Evolutionary conservation across 139 green algal genomes (phyloP), one percentile per base, ranked within the genome.

Genomic region (Chlorella sp.): DNA sequence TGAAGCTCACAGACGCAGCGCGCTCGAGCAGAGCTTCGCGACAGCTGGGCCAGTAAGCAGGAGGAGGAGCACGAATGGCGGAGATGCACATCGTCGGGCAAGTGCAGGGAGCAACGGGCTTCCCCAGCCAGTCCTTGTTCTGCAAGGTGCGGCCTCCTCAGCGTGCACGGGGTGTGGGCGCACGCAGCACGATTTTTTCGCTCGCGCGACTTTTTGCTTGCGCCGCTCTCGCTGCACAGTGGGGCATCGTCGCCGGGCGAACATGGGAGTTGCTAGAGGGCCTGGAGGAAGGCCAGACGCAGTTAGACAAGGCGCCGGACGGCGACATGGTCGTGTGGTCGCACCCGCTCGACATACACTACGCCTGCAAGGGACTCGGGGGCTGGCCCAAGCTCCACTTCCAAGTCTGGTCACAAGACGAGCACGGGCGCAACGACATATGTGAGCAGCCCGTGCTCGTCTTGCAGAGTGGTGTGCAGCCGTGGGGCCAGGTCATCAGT

Each of bases 371-470:
- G 32, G 86, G 84, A 5, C 77, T 93, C 32, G 74, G 80, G 26
- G 87, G 87, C 2, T 95, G 88, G 90, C 90, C 90, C 20, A 92
- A 92, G 78, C 71, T 95, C 31, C 83, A 89, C 77, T 91, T 93
- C 62, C 90, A 95, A 77, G 83, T 95, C 27, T 95, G 88, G 87
- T 77, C 50, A 60, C 81, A 90, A 73, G 86, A 94, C 70, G 42
- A 79, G 1, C 82, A 91, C 73, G 88, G 88, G 3, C 67, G 85
- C 0, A 89, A 84, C 33, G 88, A 94, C 50, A 83, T 94, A 10
- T 85, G 86, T 89, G 31, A 83, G 87, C 30, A 49, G 62, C 5
- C 5, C 20, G 62, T n/a, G 62, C 26, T 64, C 26, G 24, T 64
- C 5, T 64, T 29, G 59, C 22, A 64, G n/a, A n/a, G 4, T 64